Percentiles rank a stretch among this genome's conserved stretches.
phyloP scores from a whole-genome alignment of 139 green algal species.

The Coccomyxa sp. region DNA sequence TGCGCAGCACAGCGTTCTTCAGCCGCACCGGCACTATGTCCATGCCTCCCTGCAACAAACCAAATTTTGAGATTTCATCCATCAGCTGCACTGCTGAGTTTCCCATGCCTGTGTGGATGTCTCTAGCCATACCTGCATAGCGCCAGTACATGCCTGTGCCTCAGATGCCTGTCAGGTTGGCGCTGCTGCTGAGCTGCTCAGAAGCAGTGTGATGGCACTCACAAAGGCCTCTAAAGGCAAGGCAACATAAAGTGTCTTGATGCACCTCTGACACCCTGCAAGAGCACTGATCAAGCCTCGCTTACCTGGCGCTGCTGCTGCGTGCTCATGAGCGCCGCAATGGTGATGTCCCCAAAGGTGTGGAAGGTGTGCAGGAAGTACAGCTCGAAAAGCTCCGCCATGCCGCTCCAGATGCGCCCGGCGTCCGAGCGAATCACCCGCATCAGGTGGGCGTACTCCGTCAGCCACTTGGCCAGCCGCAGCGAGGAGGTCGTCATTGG shows the following conservation, averaged over 20 bases:
- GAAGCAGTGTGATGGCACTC: too few relatives aligned
- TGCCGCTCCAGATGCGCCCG: slow-evolving; percentile 24
- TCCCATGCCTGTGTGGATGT: too few relatives aligned
- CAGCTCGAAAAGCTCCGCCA: slow-evolving; percentile 46
- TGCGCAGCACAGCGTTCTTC: slow-evolving; percentile 21
- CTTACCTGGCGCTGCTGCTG: slow-evolving; percentile 14
- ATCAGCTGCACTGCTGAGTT: too few relatives aligned
- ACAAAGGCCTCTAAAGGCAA: too few relatives aligned
- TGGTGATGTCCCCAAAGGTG: slow-evolving; percentile 29
- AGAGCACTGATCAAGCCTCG: too few relatives aligned
- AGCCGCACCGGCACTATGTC: slow-evolving; percentile 21
- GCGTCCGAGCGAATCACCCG: slow-evolving; percentile 9
- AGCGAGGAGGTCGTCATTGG: not conserved
- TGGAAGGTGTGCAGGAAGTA: slow-evolving; percentile 53
- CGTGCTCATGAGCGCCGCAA: slow-evolving; percentile 20
- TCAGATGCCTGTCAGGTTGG: too few relatives aligned
- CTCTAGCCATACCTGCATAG: too few relatives aligned
- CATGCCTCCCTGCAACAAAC: slow-evolving; percentile 12
- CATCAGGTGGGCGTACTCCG: slow-evolving; percentile 46
- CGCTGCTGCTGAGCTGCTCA: too few relatives aligned
- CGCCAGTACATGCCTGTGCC: too few relatives aligned
- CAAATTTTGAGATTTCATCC: too few relatives aligned
- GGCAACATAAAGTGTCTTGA: too few relatives aligned
- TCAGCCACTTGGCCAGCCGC: slow-evolving; percentile 25
- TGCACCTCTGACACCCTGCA: too few relatives aligned